Evolutionary conservation across 2,329 filamentous ascomycete species (phyloP), one percentile per base, ranked within the genome.

Genomic region (Cladosporium sp.): DNA sequence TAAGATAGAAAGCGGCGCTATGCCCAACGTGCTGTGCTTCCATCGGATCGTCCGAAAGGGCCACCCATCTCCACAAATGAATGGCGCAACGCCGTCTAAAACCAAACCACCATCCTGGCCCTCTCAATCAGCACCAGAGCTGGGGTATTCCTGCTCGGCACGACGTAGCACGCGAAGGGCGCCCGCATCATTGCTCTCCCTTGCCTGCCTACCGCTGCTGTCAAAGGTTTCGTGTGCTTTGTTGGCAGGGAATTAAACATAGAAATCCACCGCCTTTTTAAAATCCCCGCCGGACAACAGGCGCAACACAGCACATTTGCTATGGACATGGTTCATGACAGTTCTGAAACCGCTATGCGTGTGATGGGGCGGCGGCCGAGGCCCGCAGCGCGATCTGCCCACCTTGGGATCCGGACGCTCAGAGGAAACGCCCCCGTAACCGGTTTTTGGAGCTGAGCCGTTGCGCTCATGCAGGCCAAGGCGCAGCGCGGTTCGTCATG

Each of bases 81-180:
- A 45, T 38, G 32, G 38, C 35, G 43, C 43, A 40, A 30, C 35
- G 43, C 43, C 43, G 25, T 33, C 42, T 16, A 30, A 43, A 47
- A 38, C 35, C 43, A 47, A 47, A 47, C 43, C 43, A 22, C 11
- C 29, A 47, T 47, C 43, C 43, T 38, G 43, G 43, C n/a, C n/a
- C n/a, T n/a, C n/a, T n/a, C n/a, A n/a, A n/a, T n/a, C n/a, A n/a
- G n/a, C n/a, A n/a, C n/a, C n/a, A n/a, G n/a, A n/a, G n/a, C n/a
- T n/a, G n/a, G n/a, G n/a, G n/a, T n/a, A n/a, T n/a, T n/a, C n/a
- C n/a, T n/a, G n/a, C n/a, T n/a, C n/a, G n/a, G n/a, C n/a, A n/a
- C n/a, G n/a, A n/a, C n/a, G n/a, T n/a, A n/a, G n/a, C n/a, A n/a
- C n/a, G n/a, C n/a, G n/a, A n/a, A n/a, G n/a, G n/a, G n/a, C n/a